Evolutionary conservation across 768 basidiomycete species (phyloP), one percentile per base, ranked within the genome.

Genomic region (Gloeophyllum trabeum): DNA sequence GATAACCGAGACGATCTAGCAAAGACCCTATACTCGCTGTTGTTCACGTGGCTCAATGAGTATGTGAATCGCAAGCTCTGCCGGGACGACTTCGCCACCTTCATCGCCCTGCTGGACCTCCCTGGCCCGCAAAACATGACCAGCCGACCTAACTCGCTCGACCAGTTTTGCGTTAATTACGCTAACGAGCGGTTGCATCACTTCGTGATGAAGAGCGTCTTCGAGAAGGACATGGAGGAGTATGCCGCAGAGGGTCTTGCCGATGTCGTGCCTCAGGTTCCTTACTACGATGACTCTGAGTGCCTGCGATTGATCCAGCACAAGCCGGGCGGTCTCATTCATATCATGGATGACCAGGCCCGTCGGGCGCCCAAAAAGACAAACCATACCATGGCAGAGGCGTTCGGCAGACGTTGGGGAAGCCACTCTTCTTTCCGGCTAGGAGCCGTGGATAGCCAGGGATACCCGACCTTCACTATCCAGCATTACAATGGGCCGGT

Each of bases 11-110:
- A 98, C 54, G 90, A 94, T 58, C 79, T 99, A 26, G 89, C 93
- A 16, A 84, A 91, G 58, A 85, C 88, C 0, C 72, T 98, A 0
- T 98, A 97, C 57, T 90, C 91, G 3, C 75, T 99, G 2, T 73
- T 97, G n/a, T 98, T 98, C 54, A 79, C 89, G 2, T 98, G 93
- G 93, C 62, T 98, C 46, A 94, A 93, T 57, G 96, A 98, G 56
- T 76, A 89, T 56, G 81, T 98, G 66, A 98, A 98, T 57, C 85
- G 94, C 51, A 85, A 86, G 30, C 77, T 99, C 14, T 96, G 92
- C 66, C 78, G 81, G 19, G 93, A 97, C 30, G 91, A 96, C 56
- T 99, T 91, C 48, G 69, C 73, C 3, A 88, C 86, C 2, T 96
- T 93, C 64, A 82, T 98, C 50, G 89, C 91, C 6, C 71, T 98